Evolutionary conservation across 345 rosid genomes (phyloP), one percentile per base, ranked within the genome.

Genomic region (Eucalyptus sp.): DNA sequence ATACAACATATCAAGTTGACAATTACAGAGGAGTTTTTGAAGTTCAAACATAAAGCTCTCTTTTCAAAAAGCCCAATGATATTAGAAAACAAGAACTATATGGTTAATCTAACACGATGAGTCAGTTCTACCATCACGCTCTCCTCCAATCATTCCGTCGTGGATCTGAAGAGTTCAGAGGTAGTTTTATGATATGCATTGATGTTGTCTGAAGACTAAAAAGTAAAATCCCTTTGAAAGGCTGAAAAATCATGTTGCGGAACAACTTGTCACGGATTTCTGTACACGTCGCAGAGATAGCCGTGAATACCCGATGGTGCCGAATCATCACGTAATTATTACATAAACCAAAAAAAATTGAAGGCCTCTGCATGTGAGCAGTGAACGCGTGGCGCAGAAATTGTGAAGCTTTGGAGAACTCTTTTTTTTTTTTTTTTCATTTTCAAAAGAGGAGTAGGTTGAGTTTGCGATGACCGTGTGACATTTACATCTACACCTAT

Each of bases 61-160:
- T 12, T 27, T 62, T 13, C 16, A 5, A 2, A 27, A 62, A 27
- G 68, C 15, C 68, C 31, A 13, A 3, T 27, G 33, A 27, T 27
- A 27, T 62, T 27, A 29, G 31, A 62, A 27, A 62, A 33, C 17
- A 12, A 62, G 16, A 29, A 27, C 33, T 25, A 62, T 27, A 27
- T 62, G 7, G 33, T 62, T 4, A 62, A 29, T 13, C 0, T 4
- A 13, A 29, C 15, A 62, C 16, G 1, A 62, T 12, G 3, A 12
- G 31, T 27, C 1, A 29, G 16, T 62, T 62, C 8, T 29, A 27
- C 16, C 31, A 60, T 11, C 16, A 62, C 6, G 16, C 16, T 62
- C 68, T 29, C 0, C 16, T 13, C 7, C 14, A 6, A 10, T 0
- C 16, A 6, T 29, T 62, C 0, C 13, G 1, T 27, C 3, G 8